phyloP scores from a whole-genome alignment of 176 grass and related monocot species.

The Carex myosuroides region DNA sequence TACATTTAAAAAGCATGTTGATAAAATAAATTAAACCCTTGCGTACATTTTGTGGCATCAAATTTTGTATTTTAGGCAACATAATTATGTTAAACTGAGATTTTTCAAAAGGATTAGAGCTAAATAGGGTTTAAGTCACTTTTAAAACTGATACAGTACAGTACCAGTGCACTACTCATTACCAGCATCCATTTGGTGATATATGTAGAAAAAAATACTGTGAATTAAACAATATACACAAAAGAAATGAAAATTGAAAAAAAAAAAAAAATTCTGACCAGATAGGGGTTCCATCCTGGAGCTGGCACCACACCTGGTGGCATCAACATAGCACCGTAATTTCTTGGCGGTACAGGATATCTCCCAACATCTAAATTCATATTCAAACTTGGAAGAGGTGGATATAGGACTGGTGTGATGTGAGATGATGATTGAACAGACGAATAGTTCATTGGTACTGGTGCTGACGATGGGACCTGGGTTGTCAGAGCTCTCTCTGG shows the following conservation, averaged over 20 bases:
- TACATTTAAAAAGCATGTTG: neutral
- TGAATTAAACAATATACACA: conserved; percentile 1
- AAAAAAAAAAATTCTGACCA: conserved; percentile 37
- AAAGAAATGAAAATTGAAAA: conserved; percentile 26
- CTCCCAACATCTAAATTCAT: conserved; percentile 32
- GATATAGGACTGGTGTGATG: conserved; percentile 51
- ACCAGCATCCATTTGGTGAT: neutral
- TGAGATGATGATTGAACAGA: conserved; percentile 37
- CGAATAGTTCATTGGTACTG: conserved; percentile 45
- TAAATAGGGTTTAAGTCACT: neutral
- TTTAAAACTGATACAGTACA: neutral
- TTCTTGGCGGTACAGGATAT: conserved; percentile 57
- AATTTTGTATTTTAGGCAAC: neutral
- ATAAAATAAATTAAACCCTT: neutral
- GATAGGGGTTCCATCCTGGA: conserved; percentile 87
- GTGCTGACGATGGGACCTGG: conserved; percentile 39
- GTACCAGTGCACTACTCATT: neutral
- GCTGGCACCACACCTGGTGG: conserved; percentile 59
- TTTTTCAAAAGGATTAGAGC: neutral
- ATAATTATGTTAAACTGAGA: neutral
- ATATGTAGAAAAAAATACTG: neutral
- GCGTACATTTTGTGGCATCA: neutral
- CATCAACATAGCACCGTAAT: conserved; percentile 71
- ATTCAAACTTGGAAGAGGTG: conserved; percentile 46
- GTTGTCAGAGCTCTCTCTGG: conserved; percentile 20